Evolutionary conservation across 176 grass and related monocot genomes (phyloP).

Genomic region (Triticum urartu): DNA sequence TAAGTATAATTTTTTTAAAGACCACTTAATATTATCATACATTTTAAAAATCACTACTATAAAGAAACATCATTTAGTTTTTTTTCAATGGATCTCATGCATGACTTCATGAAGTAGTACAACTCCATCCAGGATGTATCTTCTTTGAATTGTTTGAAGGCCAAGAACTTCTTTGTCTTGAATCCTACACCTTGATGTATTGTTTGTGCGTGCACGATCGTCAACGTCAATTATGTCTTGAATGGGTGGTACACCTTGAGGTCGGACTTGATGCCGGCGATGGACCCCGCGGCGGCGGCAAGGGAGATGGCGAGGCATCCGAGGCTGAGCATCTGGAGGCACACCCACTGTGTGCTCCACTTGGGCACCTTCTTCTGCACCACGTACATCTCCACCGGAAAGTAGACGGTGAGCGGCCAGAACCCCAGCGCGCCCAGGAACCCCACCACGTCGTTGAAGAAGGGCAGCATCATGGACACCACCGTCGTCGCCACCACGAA

Average conservation of each 20-base stretch:
- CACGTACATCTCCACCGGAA: conserved; percentile 89
- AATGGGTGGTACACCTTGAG: conserved; percentile 74
- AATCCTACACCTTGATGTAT: too few species aligned
- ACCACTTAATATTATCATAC: too few species aligned
- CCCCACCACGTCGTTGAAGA: conserved; percentile 83
- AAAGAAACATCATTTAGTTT: too few species aligned
- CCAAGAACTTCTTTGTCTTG: too few species aligned
- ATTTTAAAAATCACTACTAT: too few species aligned
- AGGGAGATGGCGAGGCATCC: conserved; percentile 58
- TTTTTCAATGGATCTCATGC: too few species aligned
- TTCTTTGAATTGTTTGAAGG: too few species aligned
- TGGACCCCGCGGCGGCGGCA: conserved; percentile 56
- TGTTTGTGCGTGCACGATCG: too few species aligned
- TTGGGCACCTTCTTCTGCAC: conserved; percentile 66
- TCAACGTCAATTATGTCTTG: neutral
- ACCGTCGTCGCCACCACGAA: conserved; percentile 74
- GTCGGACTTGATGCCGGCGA: conserved; percentile 56
- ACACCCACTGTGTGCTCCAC: conserved; percentile 75
- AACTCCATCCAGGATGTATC: too few species aligned
- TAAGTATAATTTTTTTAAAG: too few species aligned
- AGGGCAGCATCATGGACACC: conserved; percentile 79
- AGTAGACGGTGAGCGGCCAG: conserved; percentile 80
- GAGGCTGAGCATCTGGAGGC: conserved; percentile 70
- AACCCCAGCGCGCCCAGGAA: conserved; percentile 63
- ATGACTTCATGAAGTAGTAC: too few species aligned